Percentiles rank a stretch among this genome's conserved stretches.
phyloP scores from a whole-genome alignment of 2,329 filamentous ascomycete genomes.

The Aspergillus ochraceoroseus region DNA sequence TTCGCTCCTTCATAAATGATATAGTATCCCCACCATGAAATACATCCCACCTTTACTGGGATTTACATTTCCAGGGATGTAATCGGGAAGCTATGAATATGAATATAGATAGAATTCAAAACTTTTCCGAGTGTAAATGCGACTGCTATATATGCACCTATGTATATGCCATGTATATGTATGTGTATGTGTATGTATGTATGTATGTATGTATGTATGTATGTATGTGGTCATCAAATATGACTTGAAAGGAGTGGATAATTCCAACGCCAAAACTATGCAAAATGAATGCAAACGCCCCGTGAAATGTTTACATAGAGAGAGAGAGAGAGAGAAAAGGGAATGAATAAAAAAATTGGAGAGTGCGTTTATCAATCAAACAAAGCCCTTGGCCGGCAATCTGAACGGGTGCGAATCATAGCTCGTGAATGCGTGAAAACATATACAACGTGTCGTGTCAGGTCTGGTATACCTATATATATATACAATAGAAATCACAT shows the following conservation, averaged over 20 bases:
- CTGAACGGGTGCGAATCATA: too few species aligned
- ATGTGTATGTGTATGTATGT: constrained; percentile 1
- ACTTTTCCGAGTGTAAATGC: too few species aligned
- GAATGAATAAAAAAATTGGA: constrained; percentile 1
- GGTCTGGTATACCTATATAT: constrained; percentile 23
- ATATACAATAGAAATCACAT: constrained; percentile 16
- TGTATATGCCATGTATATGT: not conserved
- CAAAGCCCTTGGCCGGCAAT: too few species aligned
- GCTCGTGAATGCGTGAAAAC: too few species aligned
- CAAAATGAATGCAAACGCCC: constrained; percentile 10
- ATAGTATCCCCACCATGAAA: too few species aligned
- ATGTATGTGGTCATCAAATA: constrained; percentile 2
- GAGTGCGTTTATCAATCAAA: not conserved
- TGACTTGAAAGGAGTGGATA: constrained; percentile 7
- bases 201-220: not conserved
- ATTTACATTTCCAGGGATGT: too few species aligned
- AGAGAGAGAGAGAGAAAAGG: constrained; percentile 1
- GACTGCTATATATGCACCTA: too few species aligned
- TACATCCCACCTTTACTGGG: too few species aligned
- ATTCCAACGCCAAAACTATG: constrained; percentile 15
- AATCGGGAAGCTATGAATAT: too few species aligned
- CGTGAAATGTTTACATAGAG: too few species aligned
- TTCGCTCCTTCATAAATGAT: too few species aligned
- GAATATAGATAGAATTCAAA: too few species aligned
- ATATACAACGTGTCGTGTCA: constrained; percentile 3